Conservation (phyloP, 768 basidiomycete genomes). For the Boletus fagicola region DNA sequence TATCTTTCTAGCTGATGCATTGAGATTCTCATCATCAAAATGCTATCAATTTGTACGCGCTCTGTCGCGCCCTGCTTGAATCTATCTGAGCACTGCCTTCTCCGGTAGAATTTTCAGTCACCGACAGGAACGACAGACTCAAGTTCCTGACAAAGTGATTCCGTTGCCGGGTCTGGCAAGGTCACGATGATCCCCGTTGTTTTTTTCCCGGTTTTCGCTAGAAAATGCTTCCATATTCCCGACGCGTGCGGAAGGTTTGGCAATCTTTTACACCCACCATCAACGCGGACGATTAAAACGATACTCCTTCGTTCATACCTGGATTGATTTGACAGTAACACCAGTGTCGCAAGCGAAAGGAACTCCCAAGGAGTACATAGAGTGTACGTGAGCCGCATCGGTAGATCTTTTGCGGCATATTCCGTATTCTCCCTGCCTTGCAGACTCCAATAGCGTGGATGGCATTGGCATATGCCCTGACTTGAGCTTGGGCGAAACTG, state of each 20-base stretch:
- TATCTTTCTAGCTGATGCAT: background rate
- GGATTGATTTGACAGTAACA: background rate
- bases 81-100: background rate
- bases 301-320: background rate
- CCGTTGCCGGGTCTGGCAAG: background rate
- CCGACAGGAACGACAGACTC: conserved; percentile 9
- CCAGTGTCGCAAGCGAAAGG: background rate
- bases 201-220: background rate
- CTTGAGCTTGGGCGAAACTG: background rate
- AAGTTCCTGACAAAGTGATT: background rate
- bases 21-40: background rate
- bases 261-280: background rate
- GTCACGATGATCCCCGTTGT: background rate
- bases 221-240: background rate
- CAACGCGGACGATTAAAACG: background rate
- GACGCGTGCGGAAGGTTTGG: background rate
- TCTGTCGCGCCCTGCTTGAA: background rate
- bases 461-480: background rate
- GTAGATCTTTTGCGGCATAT: background rate
- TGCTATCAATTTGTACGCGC: background rate
- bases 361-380: background rate
- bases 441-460: background rate
- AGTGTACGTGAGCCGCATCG: background rate
- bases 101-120: conserved; percentile 5
- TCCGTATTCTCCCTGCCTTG: background rate